Base-by-base conservation (phyloP, 2,329 filamentous ascomycete genomes). In the Ascochyta rabiei region DNA sequence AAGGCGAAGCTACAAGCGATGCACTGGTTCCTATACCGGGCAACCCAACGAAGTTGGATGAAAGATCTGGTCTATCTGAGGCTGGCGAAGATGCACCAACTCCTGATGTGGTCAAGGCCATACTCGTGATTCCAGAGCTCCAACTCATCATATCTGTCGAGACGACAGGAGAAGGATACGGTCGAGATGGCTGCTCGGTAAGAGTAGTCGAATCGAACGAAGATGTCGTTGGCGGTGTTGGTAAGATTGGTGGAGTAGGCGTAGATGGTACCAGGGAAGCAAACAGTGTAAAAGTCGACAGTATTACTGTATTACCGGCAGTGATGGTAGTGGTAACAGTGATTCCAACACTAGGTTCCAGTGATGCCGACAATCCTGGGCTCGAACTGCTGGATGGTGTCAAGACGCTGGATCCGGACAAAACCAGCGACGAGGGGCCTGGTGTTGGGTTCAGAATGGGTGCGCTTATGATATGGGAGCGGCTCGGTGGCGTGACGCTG, bases 401-500 rank as follows among this genome's bases (percentile, higher is more conserved):
- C 24, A 30, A 30, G 9, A 41, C 6, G n/a, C n/a, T 13, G 21
- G 38, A 16, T 10, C 24, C 33, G n/a, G 28, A 42, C 6, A n/a
- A 1, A 16, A 37, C 26, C 7, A 57, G 13, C 5, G 55, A 59
- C 12, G 56, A 56, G 3, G 49, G 16, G 18, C 44, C 16, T 6
- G 54, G 45, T 13, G 46, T 56, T 1, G 37, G 28, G 13, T 46
- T 40, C 1, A 52, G 21, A 19, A 53, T 60, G 16, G 23, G 58
- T 1, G 57, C 62, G 4, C 45, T 15, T 1, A 59, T 21, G 7
- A 53, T 55, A 45, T 51, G 62, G 24, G 60, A 59, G 12, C 47
- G 59, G 40, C 59, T 70, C 4, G 70, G 68, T 21, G 71, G 72
- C 23, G 63, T 57, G 19, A 68, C 56, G 28, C 68, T 67, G 56